phyloP scores from a whole-genome alignment of 805 yeast genomes.

The Wickerhamiella lipophila region DNA sequence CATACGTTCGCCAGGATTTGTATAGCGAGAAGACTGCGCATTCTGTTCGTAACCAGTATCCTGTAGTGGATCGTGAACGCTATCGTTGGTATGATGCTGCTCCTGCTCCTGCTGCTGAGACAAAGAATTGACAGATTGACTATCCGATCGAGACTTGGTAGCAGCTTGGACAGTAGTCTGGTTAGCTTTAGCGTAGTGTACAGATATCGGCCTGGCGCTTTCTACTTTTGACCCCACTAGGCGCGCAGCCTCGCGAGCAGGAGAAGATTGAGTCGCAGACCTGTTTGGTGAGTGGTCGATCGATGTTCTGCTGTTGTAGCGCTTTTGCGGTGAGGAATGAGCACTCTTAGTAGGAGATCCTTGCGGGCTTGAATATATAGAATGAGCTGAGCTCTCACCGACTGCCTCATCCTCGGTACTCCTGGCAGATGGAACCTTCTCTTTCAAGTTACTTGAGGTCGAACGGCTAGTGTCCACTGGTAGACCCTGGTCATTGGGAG shows the following conservation, averaged over 20 bases:
- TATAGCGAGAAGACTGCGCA: no score
- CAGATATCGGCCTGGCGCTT: background rate
- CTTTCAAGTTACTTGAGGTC: background rate
- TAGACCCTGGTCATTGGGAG: background rate
- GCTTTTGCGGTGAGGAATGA: background rate
- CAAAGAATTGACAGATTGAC: background rate
- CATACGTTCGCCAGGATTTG: background rate
- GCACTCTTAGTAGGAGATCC: background rate
- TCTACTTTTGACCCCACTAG: background rate
- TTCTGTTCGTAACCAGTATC: background rate
- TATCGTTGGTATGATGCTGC: background rate
- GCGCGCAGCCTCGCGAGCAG: background rate
- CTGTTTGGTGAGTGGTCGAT: background rate
- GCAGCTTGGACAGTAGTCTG: no score
- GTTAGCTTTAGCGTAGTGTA: no score
- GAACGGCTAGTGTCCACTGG: background rate
- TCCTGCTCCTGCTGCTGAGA: no score
- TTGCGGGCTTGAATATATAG: background rate
- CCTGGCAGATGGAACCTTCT: background rate
- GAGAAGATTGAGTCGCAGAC: background rate
- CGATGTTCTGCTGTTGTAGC: background rate
- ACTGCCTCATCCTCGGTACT: background rate
- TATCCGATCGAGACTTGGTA: no score
- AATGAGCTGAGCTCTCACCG: background rate
- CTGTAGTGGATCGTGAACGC: background rate